Conservation (phyloP, 2,329 filamentous ascomycete genomes). For the Leptographium lundbergii region DNA sequence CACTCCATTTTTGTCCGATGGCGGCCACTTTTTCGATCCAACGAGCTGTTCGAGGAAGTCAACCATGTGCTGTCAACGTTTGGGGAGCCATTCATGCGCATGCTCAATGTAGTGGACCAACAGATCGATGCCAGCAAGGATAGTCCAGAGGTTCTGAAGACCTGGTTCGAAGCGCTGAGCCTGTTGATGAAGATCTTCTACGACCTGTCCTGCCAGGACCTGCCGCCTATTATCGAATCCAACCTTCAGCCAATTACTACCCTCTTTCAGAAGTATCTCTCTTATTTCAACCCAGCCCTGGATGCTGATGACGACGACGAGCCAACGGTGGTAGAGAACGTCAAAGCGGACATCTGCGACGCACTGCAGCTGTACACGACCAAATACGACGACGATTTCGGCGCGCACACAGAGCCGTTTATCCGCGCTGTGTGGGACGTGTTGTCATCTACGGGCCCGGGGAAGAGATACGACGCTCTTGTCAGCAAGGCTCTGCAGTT, state of each 20-base stretch:
- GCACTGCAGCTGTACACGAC: constrained; percentile 78
- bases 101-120: constrained; percentile 63
- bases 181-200: constrained; percentile 86
- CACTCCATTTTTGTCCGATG: constrained; percentile 97
- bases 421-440: constrained; percentile 85
- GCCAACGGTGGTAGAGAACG: constrained; percentile 68
- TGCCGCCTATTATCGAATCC: constrained; percentile 89
- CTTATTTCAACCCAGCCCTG: constrained; percentile 73
- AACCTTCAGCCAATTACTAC: constrained; percentile 65
- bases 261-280: constrained; percentile 84
- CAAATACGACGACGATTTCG: constrained; percentile 94
- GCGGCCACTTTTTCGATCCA: constrained; percentile 85
- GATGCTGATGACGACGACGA: constrained; percentile 71
- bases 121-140: constrained; percentile 62
- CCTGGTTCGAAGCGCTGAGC: constrained; percentile 75
- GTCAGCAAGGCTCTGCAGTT: constrained; percentile 94
- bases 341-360: constrained; percentile 90
- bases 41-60: constrained; percentile 88
- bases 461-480: constrained; percentile 87
- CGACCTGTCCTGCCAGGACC: constrained; percentile 93
- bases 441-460: constrained; percentile 70
- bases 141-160: constrained; percentile 62
- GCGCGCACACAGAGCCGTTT: constrained; percentile 66
- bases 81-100: constrained; percentile 65
- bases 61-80: constrained; percentile 88